A percentile compares a stretch with the other conserved stretches of the same genome.
These are phyloP conservation scores for Penicillium salamii DNA, from an alignment of 495 filamentous ascomycete genomes.

Conservation along the genomic window DNA sequence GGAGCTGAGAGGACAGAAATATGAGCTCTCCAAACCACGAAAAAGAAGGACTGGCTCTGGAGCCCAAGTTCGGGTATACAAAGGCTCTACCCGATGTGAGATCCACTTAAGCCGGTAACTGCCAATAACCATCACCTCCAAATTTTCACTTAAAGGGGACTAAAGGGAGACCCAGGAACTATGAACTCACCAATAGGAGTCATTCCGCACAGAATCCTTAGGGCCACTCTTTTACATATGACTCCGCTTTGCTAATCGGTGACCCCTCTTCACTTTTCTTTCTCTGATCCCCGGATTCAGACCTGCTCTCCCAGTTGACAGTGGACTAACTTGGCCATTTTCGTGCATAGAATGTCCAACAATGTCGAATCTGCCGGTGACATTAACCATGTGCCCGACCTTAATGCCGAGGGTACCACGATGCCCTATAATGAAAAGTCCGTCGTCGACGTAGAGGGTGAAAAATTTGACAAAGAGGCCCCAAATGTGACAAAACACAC, in stretches of 20 bases:
- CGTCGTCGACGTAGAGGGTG: background rate
- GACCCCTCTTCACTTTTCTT: background rate
- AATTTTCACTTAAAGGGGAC: background rate
- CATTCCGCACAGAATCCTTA: slow-evolving; percentile 7
- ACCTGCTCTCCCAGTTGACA: background rate
- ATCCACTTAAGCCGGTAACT: background rate
- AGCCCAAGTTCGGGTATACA: background rate
- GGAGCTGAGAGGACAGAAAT: too few species aligned
- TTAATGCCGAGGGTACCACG: slow-evolving; percentile 2
- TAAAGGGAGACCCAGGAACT: slow-evolving; percentile 3
- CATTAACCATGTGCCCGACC: slow-evolving; percentile 9
- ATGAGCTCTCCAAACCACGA: too few species aligned
- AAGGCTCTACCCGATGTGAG: background rate
- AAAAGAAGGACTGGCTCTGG: too few species aligned
- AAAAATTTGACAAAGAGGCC: slow-evolving; percentile 4
- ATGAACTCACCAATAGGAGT: slow-evolving; percentile 14
- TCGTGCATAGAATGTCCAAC: slow-evolving; percentile 23
- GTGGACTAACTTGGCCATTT: background rate
- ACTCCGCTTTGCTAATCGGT: slow-evolving; percentile 14
- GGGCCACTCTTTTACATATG: slow-evolving; percentile 5
- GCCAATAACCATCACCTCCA: background rate
- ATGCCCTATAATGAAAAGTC: slow-evolving; percentile 9
- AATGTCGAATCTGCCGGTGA: slow-evolving; percentile 8
- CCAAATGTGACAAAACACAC: background rate
- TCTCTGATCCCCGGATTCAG: background rate